Conservation (phyloP, 257 asterid genomes). For the Paulownia fortunei region DNA sequence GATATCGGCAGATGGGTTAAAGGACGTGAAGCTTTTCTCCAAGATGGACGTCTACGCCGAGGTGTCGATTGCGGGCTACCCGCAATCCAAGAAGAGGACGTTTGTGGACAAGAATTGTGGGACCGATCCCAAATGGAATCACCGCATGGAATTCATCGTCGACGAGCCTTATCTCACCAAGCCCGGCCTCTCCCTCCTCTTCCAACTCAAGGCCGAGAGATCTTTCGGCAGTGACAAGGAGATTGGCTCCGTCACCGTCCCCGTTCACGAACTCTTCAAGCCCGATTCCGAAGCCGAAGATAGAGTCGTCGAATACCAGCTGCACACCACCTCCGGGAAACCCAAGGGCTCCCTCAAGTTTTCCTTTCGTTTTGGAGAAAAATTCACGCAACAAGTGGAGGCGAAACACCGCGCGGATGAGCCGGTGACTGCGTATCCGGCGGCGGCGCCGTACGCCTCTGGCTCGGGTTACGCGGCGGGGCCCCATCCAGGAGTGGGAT, state of each 20-base stretch:
- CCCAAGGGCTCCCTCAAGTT: slow-evolving; percentile 72
- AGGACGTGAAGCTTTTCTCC: slow-evolving; percentile 50
- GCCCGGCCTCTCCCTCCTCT: slow-evolving; percentile 55
- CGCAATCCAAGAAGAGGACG: slow-evolving; percentile 47
- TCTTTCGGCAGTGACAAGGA: slow-evolving; percentile 53
- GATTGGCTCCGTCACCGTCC: slow-evolving; percentile 66
- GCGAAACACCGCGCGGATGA: slow-evolving; percentile 37
- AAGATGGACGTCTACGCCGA: slow-evolving; percentile 63
- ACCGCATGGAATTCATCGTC: slow-evolving; percentile 57
- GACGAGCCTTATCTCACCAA: slow-evolving; percentile 65
- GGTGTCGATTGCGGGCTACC: slow-evolving; percentile 56
- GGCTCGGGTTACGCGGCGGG: slow-evolving; percentile 27
- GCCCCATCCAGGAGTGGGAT: slow-evolving; percentile 44
- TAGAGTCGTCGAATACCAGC: slow-evolving; percentile 55
- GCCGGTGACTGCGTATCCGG: slow-evolving; percentile 65
- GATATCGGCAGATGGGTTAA: slow-evolving; percentile 54
- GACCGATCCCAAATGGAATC: slow-evolving; percentile 57
- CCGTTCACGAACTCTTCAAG: slow-evolving; percentile 56
- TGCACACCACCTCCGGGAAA: slow-evolving; percentile 60
- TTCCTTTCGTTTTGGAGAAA: slow-evolving; percentile 71
- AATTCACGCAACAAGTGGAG: slow-evolving; percentile 40
- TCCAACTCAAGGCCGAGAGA: slow-evolving; percentile 59
- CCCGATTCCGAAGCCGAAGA: slow-evolving; percentile 32
- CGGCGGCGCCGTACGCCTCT: slow-evolving; percentile 37
- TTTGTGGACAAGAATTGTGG: slow-evolving; percentile 56